These are phyloP conservation scores for Tritrichomonas musculus DNA, from an alignment of 208 protist genomes.

Conservation along the genomic window DNA sequence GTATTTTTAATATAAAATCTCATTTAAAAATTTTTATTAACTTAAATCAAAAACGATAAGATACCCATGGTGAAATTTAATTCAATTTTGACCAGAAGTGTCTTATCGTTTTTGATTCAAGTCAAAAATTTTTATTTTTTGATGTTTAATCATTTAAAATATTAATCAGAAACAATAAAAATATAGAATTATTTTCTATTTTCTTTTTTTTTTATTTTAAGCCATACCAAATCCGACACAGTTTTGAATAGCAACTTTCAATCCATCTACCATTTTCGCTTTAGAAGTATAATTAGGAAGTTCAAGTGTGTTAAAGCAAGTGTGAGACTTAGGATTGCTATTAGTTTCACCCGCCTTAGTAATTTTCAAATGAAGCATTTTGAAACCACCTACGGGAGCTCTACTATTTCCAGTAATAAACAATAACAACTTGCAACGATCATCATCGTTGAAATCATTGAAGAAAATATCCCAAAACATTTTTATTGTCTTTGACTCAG, in stretches of 20 bases:
- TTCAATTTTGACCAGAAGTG: no score
- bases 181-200: no score
- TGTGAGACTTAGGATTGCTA: conserved; percentile 62
- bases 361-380: conserved; percentile 7
- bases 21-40: no score
- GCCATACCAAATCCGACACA: conserved; percentile 50
- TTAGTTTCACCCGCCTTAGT: conserved; percentile 27
- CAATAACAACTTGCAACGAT: conserved; percentile 55
- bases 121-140: no score
- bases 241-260: conserved; percentile 48
- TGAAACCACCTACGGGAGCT: not conserved
- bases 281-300: not conserved
- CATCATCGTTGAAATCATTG: conserved; percentile 43
- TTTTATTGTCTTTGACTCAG: conserved; percentile 37
- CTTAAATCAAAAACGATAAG: no score
- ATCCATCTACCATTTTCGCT: conserved; percentile 45
- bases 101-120: no score
- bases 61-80: no score
- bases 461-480: conserved; percentile 59
- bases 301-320: not conserved
- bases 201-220: no score
- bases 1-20: no score
- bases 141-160: no score
- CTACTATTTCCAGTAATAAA: conserved; percentile 55
- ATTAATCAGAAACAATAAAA: no score